Conservation (phyloP, 352 stramenopile species). For the Pythium aphanidermatum region DNA sequence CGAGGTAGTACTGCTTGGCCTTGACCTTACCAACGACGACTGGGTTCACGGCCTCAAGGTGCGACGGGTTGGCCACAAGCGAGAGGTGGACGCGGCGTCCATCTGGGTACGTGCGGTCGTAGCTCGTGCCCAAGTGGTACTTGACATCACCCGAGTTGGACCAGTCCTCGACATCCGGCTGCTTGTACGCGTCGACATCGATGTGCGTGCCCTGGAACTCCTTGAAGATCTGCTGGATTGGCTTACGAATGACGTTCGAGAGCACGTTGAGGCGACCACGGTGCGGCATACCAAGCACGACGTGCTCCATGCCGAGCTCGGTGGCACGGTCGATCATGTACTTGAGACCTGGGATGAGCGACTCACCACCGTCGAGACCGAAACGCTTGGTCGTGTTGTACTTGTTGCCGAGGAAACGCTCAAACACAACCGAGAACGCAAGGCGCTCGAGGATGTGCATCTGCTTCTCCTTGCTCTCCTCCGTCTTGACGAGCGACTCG, state of each 20-base stretch:
- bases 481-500: slow-evolving; percentile 63
- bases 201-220: slow-evolving; percentile 94
- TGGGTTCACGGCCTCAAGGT: slow-evolving; percentile 98
- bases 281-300: slow-evolving; percentile 99
- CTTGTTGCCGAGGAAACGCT: slow-evolving; percentile 95
- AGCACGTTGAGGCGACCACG: slow-evolving; percentile 97
- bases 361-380: slow-evolving; percentile 96
- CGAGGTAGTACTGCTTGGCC: slow-evolving; percentile 88
- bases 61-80: slow-evolving; percentile 97
- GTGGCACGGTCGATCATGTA: slow-evolving; percentile 93
- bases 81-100: slow-evolving; percentile 63
- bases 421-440: slow-evolving; percentile 97
- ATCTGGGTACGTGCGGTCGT: slow-evolving; percentile 54
- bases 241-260: slow-evolving; percentile 97
- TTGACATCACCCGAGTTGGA: slow-evolving; percentile 87
- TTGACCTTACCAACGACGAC: slow-evolving; percentile 96
- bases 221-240: slow-evolving; percentile 92
- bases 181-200: slow-evolving; percentile 82
- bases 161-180: slow-evolving; percentile 78
- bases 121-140: slow-evolving; percentile 84
- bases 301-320: slow-evolving; percentile 94
- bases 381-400: slow-evolving; percentile 99
- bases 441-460: slow-evolving; percentile 96
- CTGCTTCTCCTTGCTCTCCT: slow-evolving; percentile 90
- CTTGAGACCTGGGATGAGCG: slow-evolving; percentile 94